Percentiles rank a stretch among this genome's conserved stretches.
Evolutionary conservation across 2,329 filamentous ascomycete genomes (phyloP).

Genomic region (Aspergillus viridinutans): DNA sequence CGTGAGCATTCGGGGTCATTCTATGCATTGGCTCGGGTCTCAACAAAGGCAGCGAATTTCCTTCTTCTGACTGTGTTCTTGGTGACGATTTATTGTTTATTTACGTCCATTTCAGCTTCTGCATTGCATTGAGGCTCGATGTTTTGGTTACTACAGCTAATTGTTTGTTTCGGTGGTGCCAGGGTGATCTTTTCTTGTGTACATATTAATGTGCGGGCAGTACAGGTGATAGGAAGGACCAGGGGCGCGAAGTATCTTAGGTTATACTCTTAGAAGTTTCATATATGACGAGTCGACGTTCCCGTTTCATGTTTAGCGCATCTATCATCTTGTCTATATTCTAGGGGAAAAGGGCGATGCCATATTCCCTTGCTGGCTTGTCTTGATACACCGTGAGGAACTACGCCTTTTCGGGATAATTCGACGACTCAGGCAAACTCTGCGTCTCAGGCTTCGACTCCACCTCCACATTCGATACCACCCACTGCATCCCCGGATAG

Average conservation of each 20-base stretch:
- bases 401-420: conserved; percentile 12
- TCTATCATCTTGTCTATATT: not conserved
- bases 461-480: conserved; percentile 48
- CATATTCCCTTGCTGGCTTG: not conserved
- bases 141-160: not conserved
- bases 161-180: not conserved
- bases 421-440: conserved; percentile 12
- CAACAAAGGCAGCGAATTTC: not conserved
- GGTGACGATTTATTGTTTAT: not conserved
- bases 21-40: not conserved
- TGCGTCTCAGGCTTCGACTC: conserved; percentile 32
- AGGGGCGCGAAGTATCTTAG: not conserved
- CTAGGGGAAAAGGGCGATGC: not conserved
- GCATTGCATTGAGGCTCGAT: not conserved
- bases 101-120: not conserved
- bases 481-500: conserved; percentile 73
- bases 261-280: not conserved
- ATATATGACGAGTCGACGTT: not conserved
- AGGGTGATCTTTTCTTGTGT: not conserved
- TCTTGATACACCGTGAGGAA: not conserved
- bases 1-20: not conserved
- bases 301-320: not conserved
- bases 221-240: not conserved
- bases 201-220: not conserved
- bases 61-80: not conserved